phyloP scores from a whole-genome alignment of 2,329 filamentous ascomycete species.

The Pseudopyricularia javanii region DNA sequence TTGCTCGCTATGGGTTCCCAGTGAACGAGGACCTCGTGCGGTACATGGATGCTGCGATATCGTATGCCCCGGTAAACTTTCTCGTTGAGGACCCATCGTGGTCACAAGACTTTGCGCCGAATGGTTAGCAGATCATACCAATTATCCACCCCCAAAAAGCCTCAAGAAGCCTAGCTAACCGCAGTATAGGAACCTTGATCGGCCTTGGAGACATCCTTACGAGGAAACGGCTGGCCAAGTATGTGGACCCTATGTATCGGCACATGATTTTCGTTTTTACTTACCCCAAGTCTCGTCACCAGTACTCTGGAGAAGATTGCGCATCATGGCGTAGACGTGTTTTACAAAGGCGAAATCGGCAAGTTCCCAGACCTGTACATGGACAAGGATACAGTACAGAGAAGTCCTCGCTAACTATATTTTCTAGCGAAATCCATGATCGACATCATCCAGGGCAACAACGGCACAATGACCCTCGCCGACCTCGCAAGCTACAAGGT shows the following conservation, averaged over 20 bases:
- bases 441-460: slow-evolving; percentile 48
- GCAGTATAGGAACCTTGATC: slow-evolving; percentile 36
- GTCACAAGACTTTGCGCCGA: slow-evolving; percentile 80
- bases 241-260: slow-evolving; percentile 8
- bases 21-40: slow-evolving; percentile 62
- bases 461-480: slow-evolving; percentile 75
- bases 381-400: background rate
- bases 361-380: background rate
- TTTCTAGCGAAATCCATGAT: slow-evolving; percentile 59
- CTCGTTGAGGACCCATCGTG: slow-evolving; percentile 64
- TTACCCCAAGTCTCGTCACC: background rate
- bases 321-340: slow-evolving; percentile 38
- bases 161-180: background rate
- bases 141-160: background rate
- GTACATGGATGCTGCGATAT: slow-evolving; percentile 47
- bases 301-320: slow-evolving; percentile 67
- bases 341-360: slow-evolving; percentile 25
- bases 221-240: slow-evolving; percentile 61
- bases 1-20: slow-evolving; percentile 63
- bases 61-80: slow-evolving; percentile 38
- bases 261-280: background rate
- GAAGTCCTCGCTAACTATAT: slow-evolving; percentile 8
- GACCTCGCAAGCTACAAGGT: slow-evolving; percentile 66
- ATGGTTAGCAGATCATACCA: slow-evolving; percentile 26
- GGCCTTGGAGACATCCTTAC: slow-evolving; percentile 67